Evolutionary conservation across 169 alveolate species (phyloP), one percentile per base, ranked within the genome.

Genomic region (Ichthyophthirius multifiliis): DNA sequence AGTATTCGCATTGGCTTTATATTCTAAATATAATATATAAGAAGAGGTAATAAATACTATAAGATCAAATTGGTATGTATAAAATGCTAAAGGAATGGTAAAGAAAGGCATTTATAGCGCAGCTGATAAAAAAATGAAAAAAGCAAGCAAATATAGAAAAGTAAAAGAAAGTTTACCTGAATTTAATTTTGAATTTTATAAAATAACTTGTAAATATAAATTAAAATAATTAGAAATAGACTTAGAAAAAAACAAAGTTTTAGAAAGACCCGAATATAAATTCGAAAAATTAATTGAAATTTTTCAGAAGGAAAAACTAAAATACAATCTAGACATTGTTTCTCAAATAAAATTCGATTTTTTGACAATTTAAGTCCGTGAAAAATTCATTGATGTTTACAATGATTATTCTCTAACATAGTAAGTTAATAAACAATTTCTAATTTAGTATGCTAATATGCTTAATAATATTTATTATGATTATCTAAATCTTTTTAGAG

Each of bases 11-110:
- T 39, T 37, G n/a, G 46, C 48, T 20, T 62, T 67, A 1, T 34
- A 34, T 16, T 35, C 35, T n/a, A 34, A 41, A 13, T 67, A 34
- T 39, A 34, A 39, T 37, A 18, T 67, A 3, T 47, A 67, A 35
- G 39, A 18, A 18, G 20, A 37, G 7, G 20, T 67, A 6, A 39
- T 67, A 0, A 67, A 67, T 5, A 67, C 35, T 1, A 37, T 34
- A n/a, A 67, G 48, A 20, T 23, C 71, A 4, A 43, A 41, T 23
- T 82, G 83, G 83, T 65, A 77, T 15, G 30, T 74, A 27, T 65
- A 82, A 23, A 35, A 45, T 32, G 83, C 77, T 0, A 82, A 82
- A 35, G 87, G 87, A 16, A 47, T 74, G 63, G 65, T 82, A 1
- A 55, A 82, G 75, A 82, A 48, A 74, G 65, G 77, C 13, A n/a